Evolutionary conservation across 306 rosid genomes (phyloP).

Genomic region (Canavalia gladiata): DNA sequence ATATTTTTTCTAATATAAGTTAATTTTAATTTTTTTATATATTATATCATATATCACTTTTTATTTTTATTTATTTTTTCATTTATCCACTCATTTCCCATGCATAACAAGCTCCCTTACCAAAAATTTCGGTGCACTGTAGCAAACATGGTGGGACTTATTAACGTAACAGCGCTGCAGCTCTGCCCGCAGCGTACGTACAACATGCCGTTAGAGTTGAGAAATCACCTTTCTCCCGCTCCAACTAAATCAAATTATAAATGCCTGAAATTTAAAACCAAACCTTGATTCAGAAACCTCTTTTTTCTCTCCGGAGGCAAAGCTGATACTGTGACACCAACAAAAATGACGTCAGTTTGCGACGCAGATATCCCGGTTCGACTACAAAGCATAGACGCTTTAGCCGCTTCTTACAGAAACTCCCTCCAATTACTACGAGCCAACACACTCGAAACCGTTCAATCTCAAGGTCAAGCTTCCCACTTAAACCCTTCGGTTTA

Average conservation of each 20-base stretch:
- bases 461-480: slow-evolving; percentile 52
- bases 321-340: background rate
- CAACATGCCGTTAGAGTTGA: no score
- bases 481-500: background rate
- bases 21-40: no score
- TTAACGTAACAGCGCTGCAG: no score
- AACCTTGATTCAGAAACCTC: slow-evolving; percentile 22
- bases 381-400: slow-evolving; percentile 51
- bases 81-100: no score
- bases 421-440: slow-evolving; percentile 53
- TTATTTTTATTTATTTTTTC: no score
- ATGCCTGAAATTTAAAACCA: background rate
- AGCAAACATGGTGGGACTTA: background rate
- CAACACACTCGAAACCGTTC: slow-evolving; percentile 52
- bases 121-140: background rate
- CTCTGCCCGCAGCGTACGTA: no score
- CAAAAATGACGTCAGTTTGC: slow-evolving; percentile 59
- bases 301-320: background rate
- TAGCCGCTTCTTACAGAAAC: slow-evolving; percentile 44
- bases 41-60: no score
- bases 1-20: no score
- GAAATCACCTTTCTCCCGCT: background rate
- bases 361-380: slow-evolving; percentile 51
- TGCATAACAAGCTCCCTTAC: background rate
- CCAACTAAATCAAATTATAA: background rate